Conservation (phyloP, 352 stramenopile species). For the Pythium rishiriense region DNA sequence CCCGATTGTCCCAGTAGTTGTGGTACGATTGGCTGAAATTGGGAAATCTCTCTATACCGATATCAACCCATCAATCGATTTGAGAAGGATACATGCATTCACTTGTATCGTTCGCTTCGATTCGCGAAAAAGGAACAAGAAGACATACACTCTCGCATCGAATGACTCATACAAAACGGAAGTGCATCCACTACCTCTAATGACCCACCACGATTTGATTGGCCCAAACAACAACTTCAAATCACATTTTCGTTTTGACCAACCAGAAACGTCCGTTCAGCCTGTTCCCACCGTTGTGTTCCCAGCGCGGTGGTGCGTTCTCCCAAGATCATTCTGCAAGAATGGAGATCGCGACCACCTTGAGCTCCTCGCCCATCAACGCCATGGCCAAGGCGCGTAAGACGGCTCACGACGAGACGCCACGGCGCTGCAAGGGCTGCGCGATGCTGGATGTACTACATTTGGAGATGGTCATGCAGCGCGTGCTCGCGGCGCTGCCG, state of each 20-base stretch:
- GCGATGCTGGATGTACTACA: slow-evolving; percentile 22
- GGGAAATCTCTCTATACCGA: background rate
- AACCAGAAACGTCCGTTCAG: background rate
- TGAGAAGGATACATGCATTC: slow-evolving; percentile 1
- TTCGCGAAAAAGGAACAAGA: slow-evolving; percentile 2
- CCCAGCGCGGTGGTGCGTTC: too few relatives aligned
- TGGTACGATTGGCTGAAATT: slow-evolving; percentile 11
- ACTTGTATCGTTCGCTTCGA: background rate
- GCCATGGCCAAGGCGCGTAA: slow-evolving; percentile 10
- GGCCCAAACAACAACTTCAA: slow-evolving; percentile 1
- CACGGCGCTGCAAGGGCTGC: background rate
- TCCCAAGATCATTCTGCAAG: slow-evolving; percentile 3
- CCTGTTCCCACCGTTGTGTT: too few relatives aligned
- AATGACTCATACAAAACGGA: background rate
- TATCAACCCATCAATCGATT: slow-evolving; percentile 19
- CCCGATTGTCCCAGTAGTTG: background rate
- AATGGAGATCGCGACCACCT: background rate
- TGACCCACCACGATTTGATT: background rate
- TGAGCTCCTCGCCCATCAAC: background rate
- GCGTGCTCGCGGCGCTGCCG: slow-evolving; percentile 20
- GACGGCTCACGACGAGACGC: slow-evolving; percentile 2
- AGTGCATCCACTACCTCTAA: background rate
- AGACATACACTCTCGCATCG: too few relatives aligned
- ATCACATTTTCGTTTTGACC: background rate
- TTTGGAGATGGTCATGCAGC: slow-evolving; percentile 26